Base-by-base conservation (phyloP, 1,284 basidiomycete genomes). In the Pseudozyma sp. region DNA sequence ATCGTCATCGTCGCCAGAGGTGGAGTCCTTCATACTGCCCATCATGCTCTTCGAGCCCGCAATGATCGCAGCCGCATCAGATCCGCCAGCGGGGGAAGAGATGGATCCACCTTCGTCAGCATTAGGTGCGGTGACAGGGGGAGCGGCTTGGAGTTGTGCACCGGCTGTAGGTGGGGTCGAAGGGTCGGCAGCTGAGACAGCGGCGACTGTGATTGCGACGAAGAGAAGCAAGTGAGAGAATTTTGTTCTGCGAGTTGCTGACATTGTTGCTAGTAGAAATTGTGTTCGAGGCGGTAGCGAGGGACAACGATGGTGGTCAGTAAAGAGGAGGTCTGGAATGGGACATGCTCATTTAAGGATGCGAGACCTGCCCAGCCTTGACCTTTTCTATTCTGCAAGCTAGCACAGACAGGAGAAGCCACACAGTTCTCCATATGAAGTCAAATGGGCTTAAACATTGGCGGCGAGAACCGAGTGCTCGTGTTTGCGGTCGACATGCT, bases 1-100 rank as follows among this genome's bases (percentile, higher is more conserved):
- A 47, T 39, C 43, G 19, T 61, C 50, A 35, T 56, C 50, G 10
- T 67, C 52, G 31, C 57, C 61, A 18, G 65, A 62, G 36, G 62
- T 68, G 18, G 71, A 61, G 25, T 74, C 71, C 25, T 45, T 52
- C 10, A 51, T 14, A 16, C 36, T 55, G 35, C 61, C 60, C 60
- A 69, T 69, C 52, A 51, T 52, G 43, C 52, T 48, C 16, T 42
- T 36, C 2, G 52, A 47, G 34, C 50, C 21, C 0, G 53, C 48
- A 10, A 74, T 43, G 45, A 74, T 74, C 1, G 61, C 34, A 18
- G 55, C 45, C 2, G 59, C 66, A 38, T 74, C 71, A 0, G 44
- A 45, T 6, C 66, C 71, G 14, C 48, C 59, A 3, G 66, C 43
- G 13, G 71, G 71, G 13, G 66, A 42, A 1, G 66, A 57, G 42